A percentile compares a stretch with the other conserved stretches of the same genome.
These are phyloP conservation scores for Lachnellula cervina DNA, from an alignment of 2,329 filamentous ascomycete genomes.

Conservation along the genomic window DNA sequence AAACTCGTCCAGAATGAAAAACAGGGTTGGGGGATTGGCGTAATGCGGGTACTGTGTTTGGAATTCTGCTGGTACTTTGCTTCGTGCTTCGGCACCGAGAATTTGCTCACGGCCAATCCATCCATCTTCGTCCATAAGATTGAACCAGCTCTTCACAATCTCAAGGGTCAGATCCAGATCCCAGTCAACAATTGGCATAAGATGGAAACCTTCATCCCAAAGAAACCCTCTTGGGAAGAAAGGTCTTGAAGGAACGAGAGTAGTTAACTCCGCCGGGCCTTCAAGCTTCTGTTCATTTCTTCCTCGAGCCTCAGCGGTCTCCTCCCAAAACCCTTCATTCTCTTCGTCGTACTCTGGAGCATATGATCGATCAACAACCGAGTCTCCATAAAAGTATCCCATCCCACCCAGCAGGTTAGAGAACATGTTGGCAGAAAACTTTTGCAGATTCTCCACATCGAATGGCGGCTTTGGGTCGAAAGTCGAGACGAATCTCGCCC, in stretches of 20 bases:
- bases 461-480: slow-evolving; percentile 76
- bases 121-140: slow-evolving; percentile 90
- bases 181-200: slow-evolving; percentile 88
- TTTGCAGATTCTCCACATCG: slow-evolving; percentile 62
- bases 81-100: slow-evolving; percentile 82
- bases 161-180: slow-evolving; percentile 83
- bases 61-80: slow-evolving; percentile 90
- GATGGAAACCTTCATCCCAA: slow-evolving; percentile 97
- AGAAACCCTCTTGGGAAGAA: slow-evolving; percentile 97
- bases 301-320: slow-evolving; percentile 72
- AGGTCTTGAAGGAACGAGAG: slow-evolving; percentile 82
- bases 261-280: slow-evolving; percentile 84
- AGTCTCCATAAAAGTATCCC: slow-evolving; percentile 89
- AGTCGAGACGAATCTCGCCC: slow-evolving; percentile 66
- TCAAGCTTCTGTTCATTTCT: slow-evolving; percentile 66
- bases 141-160: slow-evolving; percentile 93
- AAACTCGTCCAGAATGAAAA: slow-evolving; percentile 80
- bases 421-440: slow-evolving; percentile 84
- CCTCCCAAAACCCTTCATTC: slow-evolving; percentile 92
- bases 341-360: slow-evolving; percentile 94
- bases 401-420: slow-evolving; percentile 92
- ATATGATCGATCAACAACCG: slow-evolving; percentile 84
- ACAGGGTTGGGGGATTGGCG: slow-evolving; percentile 92
- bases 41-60: slow-evolving; percentile 96
- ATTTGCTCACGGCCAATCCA: slow-evolving; percentile 98